Conservation (phyloP, 2,329 filamentous ascomycete species). For the Colletotrichum lupini region DNA sequence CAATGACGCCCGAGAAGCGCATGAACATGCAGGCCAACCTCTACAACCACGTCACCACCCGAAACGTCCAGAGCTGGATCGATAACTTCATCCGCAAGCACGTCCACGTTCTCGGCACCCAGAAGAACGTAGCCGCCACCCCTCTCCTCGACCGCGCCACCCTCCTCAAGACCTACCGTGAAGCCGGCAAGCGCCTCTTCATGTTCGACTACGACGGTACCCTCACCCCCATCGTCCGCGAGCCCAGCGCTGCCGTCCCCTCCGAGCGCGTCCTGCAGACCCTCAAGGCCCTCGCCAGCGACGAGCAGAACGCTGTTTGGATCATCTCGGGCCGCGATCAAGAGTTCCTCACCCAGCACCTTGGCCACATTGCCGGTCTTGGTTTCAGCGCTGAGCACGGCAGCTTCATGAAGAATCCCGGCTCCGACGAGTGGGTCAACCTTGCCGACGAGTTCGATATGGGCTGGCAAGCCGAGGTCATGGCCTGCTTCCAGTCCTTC, state of each 20-base stretch:
- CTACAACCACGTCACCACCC: conserved; percentile 85
- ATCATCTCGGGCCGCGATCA: conserved; percentile 97
- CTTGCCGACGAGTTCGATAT: conserved; percentile 88
- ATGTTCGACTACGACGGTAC: conserved; percentile 99
- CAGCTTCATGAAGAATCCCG: conserved; percentile 89
- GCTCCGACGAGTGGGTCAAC: conserved; percentile 85
- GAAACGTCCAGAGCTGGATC: conserved; percentile 90
- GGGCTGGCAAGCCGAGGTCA: conserved; percentile 89
- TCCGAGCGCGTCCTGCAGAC: conserved; percentile 85
- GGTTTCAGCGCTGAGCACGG: conserved; percentile 98
- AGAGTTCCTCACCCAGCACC: conserved; percentile 87
- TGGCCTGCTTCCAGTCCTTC: conserved; percentile 87
- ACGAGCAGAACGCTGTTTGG: conserved; percentile 92
- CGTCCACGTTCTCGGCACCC: conserved; percentile 82
- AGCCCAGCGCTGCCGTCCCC: conserved; percentile 89
- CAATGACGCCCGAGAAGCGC: conserved; percentile 76
- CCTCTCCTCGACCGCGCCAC: conserved; percentile 82
- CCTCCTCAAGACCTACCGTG: conserved; percentile 79
- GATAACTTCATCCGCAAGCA: conserved; percentile 82
- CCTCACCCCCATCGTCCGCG: conserved; percentile 92
- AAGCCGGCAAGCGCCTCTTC: conserved; percentile 84
- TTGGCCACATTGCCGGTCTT: conserved; percentile 89
- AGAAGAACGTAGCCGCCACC: conserved; percentile 79
- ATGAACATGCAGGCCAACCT: conserved; percentile 77
- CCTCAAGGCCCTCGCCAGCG: conserved; percentile 81